phyloP scores from a whole-genome alignment of 2,329 filamentous ascomycete species.

The Ambrosiella beaveri region DNA sequence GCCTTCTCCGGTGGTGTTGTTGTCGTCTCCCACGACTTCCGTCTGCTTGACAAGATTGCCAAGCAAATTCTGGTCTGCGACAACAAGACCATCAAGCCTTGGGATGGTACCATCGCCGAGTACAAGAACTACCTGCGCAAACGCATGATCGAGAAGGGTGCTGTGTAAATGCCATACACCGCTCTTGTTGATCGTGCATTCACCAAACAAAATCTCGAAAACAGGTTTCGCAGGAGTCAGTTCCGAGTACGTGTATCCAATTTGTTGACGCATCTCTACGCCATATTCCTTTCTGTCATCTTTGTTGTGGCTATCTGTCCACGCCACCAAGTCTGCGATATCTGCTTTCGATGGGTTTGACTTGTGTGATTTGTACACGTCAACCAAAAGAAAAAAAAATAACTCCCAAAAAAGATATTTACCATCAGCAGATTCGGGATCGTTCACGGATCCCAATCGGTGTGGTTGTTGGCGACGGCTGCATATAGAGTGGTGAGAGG shows the following conservation, averaged over 20 bases:
- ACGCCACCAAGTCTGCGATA: not conserved
- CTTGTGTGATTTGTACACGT: not conserved
- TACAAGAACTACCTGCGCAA: conserved; percentile 99
- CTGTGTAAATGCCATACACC: conserved; percentile 41
- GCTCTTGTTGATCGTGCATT: not conserved
- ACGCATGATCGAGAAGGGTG: conserved; percentile 87
- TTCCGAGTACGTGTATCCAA: not conserved
- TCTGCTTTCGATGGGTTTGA: not conserved
- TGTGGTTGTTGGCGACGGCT: not conserved
- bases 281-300: not conserved
- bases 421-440: not conserved
- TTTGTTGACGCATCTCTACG: not conserved
- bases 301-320: not conserved
- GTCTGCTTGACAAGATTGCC: conserved; percentile 96
- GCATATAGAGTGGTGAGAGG: not conserved
- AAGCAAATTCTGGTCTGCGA: conserved; percentile 99
- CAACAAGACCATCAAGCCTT: conserved; percentile 80
- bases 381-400: not conserved
- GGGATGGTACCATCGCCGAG: conserved; percentile 75
- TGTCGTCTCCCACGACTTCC: conserved; percentile 97
- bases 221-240: not conserved
- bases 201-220: not conserved
- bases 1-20: conserved; percentile 92
- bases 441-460: not conserved
- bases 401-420: not conserved